Evolutionary conservation across 257 asterid genomes (phyloP), one percentile per base, ranked within the genome.

Genomic region (Jacaranda copaia): DNA sequence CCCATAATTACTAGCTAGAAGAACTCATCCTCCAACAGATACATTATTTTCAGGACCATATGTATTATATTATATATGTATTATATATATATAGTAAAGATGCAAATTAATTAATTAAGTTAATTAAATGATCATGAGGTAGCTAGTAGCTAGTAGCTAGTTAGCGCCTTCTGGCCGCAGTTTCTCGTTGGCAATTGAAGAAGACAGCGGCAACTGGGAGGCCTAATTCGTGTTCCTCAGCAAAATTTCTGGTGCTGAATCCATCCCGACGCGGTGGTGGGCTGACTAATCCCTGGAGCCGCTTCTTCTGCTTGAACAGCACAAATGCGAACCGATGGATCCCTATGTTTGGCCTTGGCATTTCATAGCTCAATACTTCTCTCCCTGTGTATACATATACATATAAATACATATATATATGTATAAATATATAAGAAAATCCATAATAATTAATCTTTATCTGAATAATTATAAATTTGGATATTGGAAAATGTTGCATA

Each of bases 161-260:
- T 79, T 67, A 88, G 60, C 96, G 97, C 39, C 81, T 86, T 80
- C 96, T 85, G 0, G 98, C 89, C 5, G 98, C 98, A 0, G 97
- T 91, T 84, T 93, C 96, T 59, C 98, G 90, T 83, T 93, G 97
- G 89, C 96, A 92, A 45, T 90, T 93, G 96, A 89, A 93, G 96
- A 81, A 93, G 11, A 92, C 87, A n/a, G 96, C 97, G 15, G 93
- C 82, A 5, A 93, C 97, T 0, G 97, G 97, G 68, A 82, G 84
- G 4, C 89, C 96, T 32, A 93, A 78, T 0, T 86, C 96, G n/a
- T 93, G 81, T 9, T 90, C 92, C 8, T 84, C 80, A 0, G 97
- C 91, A 46, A 90, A 93, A 2, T 80, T 81, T 46, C 98, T 72
- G 2, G 93, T 92, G 40, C 65, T 85, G 86, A 93, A 93, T 19